These are phyloP conservation scores for Saccharomyces pastorianus DNA, from an alignment of 1,139 yeast genomes.

Conservation along the genomic window DNA sequence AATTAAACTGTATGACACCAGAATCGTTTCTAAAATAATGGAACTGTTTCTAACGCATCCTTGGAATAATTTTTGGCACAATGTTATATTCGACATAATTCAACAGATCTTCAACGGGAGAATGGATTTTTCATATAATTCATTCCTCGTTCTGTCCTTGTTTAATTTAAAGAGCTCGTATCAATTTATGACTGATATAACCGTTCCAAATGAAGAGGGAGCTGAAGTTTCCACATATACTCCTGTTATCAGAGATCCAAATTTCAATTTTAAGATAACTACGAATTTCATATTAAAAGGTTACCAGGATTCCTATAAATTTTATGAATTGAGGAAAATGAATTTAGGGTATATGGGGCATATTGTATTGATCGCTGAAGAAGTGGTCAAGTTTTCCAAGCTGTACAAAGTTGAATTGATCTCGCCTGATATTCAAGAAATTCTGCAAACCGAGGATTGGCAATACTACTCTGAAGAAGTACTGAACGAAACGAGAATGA, in stretches of 20 bases:
- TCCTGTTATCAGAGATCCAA: not conserved
- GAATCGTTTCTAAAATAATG: slow-evolving; percentile 67
- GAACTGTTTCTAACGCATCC: slow-evolving; percentile 87
- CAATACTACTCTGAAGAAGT: slow-evolving; percentile 76
- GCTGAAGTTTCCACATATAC: not conserved
- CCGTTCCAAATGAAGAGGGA: not conserved
- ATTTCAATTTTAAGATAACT: slow-evolving; percentile 55
- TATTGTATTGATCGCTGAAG: slow-evolving; percentile 89
- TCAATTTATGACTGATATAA: slow-evolving; percentile 15
- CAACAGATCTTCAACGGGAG: slow-evolving; percentile 95
- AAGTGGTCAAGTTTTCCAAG: slow-evolving; percentile 80
- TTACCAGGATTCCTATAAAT: slow-evolving; percentile 64
- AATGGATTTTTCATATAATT: slow-evolving; percentile 86
- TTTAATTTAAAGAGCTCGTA: slow-evolving; percentile 24
- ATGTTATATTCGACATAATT: slow-evolving; percentile 93
- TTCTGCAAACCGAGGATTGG: slow-evolving; percentile 55
- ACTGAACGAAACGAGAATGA: slow-evolving; percentile 81
- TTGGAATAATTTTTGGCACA: slow-evolving; percentile 95
- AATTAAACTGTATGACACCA: slow-evolving; percentile 75
- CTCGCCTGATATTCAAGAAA: slow-evolving; percentile 30
- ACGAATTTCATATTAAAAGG: slow-evolving; percentile 78
- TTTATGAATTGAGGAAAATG: slow-evolving; percentile 55
- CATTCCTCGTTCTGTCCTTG: slow-evolving; percentile 48
- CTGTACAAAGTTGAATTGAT: slow-evolving; percentile 33
- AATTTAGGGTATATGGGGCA: slow-evolving; percentile 97